A percentile compares a stretch with the other conserved stretches of the same genome.
Conservation (phyloP, 192 early-diverging fungal species). For the Entrophospora sp. region DNA sequence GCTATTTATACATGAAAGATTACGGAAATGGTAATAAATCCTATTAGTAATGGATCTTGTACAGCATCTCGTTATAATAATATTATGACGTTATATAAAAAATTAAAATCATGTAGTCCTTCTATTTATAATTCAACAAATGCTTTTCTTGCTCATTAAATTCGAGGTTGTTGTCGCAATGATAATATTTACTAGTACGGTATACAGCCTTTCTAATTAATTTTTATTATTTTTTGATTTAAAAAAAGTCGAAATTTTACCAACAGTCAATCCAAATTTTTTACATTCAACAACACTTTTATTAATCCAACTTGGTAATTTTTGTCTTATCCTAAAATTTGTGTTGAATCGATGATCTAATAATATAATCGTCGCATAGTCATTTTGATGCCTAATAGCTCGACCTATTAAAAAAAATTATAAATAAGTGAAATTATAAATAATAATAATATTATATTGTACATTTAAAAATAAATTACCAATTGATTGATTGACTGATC, state of each 20-base stretch:
- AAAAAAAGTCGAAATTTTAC: conserved; percentile 40
- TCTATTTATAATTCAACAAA: too few species aligned
- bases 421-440: background rate
- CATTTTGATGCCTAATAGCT: conserved; percentile 81
- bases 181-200: too few species aligned
- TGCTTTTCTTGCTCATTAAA: too few species aligned
- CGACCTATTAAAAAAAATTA: conserved; percentile 46
- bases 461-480: conserved; percentile 43
- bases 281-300: conserved; percentile 36
- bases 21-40: too few species aligned
- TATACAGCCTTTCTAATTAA: too few species aligned
- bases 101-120: too few species aligned
- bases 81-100: too few species aligned
- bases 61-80: too few species aligned
- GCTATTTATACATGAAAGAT: too few species aligned
- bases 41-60: too few species aligned
- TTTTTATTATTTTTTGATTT: too few species aligned
- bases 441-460: background rate
- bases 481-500: conserved; percentile 75
- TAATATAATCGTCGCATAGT: conserved; percentile 79
- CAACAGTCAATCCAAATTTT: conserved; percentile 40
- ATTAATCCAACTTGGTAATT: conserved; percentile 74
- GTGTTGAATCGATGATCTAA: conserved; percentile 62
- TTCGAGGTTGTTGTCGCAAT: too few species aligned
- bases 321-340: conserved; percentile 38